phyloP scores from a whole-genome alignment of 2,329 filamentous ascomycete genomes.

The Westerdykella ornata region DNA sequence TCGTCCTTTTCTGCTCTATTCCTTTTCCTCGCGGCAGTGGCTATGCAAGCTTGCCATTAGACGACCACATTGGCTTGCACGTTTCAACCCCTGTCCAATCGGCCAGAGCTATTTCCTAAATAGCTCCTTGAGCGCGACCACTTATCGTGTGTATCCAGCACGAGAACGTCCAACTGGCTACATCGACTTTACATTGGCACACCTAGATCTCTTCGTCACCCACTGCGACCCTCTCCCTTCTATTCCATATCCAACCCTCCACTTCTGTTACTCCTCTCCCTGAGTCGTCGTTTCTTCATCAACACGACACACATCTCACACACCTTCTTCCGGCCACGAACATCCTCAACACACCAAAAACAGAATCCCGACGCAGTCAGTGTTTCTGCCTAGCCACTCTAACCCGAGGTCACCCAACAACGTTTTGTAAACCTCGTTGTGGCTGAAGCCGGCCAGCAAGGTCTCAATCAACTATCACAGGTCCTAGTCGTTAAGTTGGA shows the following conservation, averaged over 20 bases:
- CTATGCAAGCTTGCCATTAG: constrained; percentile 30
- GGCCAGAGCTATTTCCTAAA: constrained; percentile 28
- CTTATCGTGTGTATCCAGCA: constrained; percentile 26
- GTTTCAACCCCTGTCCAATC: constrained; percentile 37
- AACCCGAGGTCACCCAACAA: constrained; percentile 22
- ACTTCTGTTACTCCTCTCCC: constrained; percentile 14
- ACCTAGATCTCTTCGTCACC: constrained; percentile 25
- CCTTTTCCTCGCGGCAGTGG: constrained; percentile 27
- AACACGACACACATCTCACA: constrained; percentile 10
- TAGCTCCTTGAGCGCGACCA: constrained; percentile 36
- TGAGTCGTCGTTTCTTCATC: constrained; percentile 17
- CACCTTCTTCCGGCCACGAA: constrained; percentile 5
- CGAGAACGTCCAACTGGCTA: constrained; percentile 31
- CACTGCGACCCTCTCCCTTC: constrained; percentile 20
- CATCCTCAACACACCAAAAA: constrained; percentile 7
- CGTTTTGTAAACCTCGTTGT: too few species aligned
- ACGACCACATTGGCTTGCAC: constrained; percentile 32
- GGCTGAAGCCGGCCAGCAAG: too few species aligned
- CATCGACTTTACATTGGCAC: constrained; percentile 27
- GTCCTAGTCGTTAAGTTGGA: too few species aligned
- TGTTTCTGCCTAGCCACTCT: constrained; percentile 21
- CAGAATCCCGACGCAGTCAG: constrained; percentile 12
- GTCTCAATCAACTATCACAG: too few species aligned
- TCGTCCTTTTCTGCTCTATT: constrained; percentile 19
- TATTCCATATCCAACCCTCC: constrained; percentile 16